phyloP scores from a whole-genome alignment of 129 eudicot species.

The Pittosporum tobira region DNA sequence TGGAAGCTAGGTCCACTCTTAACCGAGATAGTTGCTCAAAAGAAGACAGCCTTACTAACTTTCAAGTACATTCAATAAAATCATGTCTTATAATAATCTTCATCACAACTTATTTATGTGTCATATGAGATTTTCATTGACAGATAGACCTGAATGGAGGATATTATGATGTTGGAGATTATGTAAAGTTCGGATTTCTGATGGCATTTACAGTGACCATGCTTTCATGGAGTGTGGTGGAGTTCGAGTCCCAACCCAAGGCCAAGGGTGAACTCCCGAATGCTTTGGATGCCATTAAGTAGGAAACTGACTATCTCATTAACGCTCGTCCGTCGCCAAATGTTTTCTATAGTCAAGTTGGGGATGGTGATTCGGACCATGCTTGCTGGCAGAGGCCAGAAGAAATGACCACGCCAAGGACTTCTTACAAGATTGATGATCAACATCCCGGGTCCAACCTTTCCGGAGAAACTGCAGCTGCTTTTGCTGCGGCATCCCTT shows the following conservation, averaged over 20 bases:
- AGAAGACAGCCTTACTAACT: too few relatives aligned
- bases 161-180: too few relatives aligned
- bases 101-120: too few relatives aligned
- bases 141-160: too few relatives aligned
- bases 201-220: too few relatives aligned
- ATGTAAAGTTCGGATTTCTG: too few relatives aligned
- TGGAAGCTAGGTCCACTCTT: too few relatives aligned
- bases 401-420: constrained; percentile 33
- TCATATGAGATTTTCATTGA: too few relatives aligned
- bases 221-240: constrained; percentile 29
- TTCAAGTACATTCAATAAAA: too few relatives aligned
- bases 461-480: constrained; percentile 29
- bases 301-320: constrained; percentile 31
- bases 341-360: constrained; percentile 24
- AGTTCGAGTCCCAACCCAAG: constrained; percentile 7
- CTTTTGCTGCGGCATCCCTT: constrained; percentile 24
- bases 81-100: too few relatives aligned
- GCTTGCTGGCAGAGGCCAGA: constrained; percentile 35
- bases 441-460: constrained; percentile 30
- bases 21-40: too few relatives aligned
- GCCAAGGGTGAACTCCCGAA: constrained; percentile 11
- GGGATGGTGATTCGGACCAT: constrained; percentile 29
- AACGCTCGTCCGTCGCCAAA: constrained; percentile 23
- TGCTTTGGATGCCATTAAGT: constrained; percentile 23
- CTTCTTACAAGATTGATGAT: constrained; percentile 19